A percentile compares a stretch with the other conserved stretches of the same genome.
phyloP scores from a whole-genome alignment of 1,139 yeast species.

The Arxiozyma telluris region DNA sequence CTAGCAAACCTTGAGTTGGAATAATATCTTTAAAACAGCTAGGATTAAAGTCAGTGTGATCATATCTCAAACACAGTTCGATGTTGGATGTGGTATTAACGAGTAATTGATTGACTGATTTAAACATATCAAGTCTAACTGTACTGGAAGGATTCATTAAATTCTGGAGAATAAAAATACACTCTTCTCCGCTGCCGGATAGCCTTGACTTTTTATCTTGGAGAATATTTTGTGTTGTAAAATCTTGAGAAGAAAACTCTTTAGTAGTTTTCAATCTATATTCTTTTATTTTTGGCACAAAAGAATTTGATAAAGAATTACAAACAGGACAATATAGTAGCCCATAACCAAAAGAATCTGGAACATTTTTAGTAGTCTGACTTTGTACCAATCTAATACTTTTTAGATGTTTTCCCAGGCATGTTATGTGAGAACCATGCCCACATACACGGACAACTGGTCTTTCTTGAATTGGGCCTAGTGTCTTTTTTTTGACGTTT shows the following conservation, averaged over 20 bases:
- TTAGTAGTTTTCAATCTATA: constrained; percentile 6
- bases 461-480: constrained; percentile 4
- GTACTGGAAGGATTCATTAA: constrained; percentile 3
- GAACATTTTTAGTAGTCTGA: constrained; percentile 74
- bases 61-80: constrained; percentile 16
- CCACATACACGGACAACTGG: constrained; percentile 78
- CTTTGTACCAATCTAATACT: constrained; percentile 48
- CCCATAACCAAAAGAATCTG: constrained; percentile 60
- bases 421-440: constrained; percentile 80
- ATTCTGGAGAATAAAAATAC: constrained; percentile 17
- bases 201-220: constrained; percentile 7
- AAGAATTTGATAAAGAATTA: constrained; percentile 74
- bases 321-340: constrained; percentile 89
- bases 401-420: constrained; percentile 57
- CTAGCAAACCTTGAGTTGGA: constrained; percentile 16
- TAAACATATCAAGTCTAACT: constrained; percentile 5
- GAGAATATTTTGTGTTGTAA: constrained; percentile 6
- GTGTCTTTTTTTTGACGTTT: not conserved
- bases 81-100: constrained; percentile 19
- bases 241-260: constrained; percentile 7
- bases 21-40: constrained; percentile 6
- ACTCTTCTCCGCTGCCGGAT: constrained; percentile 4
- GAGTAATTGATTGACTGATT: constrained; percentile 13
- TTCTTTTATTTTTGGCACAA: constrained; percentile 46
- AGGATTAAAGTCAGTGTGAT: not conserved